A percentile compares a stretch with the other conserved stretches of the same genome.
Evolutionary conservation across 176 grass and related monocot species (phyloP).

Genomic region (Cocos nucifera): DNA sequence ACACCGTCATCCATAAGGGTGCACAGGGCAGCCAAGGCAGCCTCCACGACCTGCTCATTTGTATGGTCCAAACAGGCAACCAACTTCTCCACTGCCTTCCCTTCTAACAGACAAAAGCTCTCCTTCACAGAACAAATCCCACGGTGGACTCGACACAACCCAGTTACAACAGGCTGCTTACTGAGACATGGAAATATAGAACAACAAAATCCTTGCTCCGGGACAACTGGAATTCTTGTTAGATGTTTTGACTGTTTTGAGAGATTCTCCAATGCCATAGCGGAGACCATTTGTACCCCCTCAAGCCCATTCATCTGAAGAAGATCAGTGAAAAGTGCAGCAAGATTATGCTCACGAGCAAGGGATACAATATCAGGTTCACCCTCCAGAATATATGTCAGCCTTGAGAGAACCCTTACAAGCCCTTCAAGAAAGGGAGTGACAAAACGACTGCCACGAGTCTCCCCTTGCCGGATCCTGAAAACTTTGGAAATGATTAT

Average conservation of each 20-base stretch:
- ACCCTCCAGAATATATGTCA: constrained; percentile 68
- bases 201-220: constrained; percentile 45
- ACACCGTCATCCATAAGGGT: constrained; percentile 89
- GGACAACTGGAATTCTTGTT: constrained; percentile 45
- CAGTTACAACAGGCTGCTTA: constrained; percentile 43
- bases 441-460: constrained; percentile 72
- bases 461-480: constrained; percentile 64
- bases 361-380: constrained; percentile 43
- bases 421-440: constrained; percentile 84
- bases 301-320: constrained; percentile 94
- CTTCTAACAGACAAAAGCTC: constrained; percentile 87
- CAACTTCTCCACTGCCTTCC: constrained; percentile 85
- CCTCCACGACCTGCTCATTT: constrained; percentile 80
- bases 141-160: constrained; percentile 59
- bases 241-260: constrained; percentile 69
- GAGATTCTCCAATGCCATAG: constrained; percentile 64
- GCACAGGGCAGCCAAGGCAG: constrained; percentile 66
- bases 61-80: constrained; percentile 80
- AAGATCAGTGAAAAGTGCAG: constrained; percentile 77
- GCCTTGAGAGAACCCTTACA: constrained; percentile 61
- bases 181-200: constrained; percentile 66
- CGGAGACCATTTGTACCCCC: constrained; percentile 63
- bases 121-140: constrained; percentile 75
- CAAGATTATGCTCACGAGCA: constrained; percentile 66
- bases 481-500: constrained; percentile 57